Evolutionary conservation across 305 asterid genomes (phyloP).

Genomic region (Rubia peregrina): DNA sequence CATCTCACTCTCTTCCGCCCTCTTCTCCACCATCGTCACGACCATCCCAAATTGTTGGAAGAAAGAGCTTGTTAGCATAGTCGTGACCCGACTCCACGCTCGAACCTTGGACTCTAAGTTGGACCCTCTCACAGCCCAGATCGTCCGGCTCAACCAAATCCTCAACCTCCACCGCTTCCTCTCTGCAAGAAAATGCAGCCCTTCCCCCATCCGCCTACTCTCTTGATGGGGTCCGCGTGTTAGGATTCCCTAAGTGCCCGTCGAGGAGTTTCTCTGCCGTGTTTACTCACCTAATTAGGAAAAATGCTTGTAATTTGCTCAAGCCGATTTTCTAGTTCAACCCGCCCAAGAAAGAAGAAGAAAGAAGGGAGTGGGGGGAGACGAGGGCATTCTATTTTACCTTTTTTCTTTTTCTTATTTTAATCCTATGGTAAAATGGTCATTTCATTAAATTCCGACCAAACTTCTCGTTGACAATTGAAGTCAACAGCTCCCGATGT

Average conservation of each 20-base stretch:
- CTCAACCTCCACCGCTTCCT: constrained; percentile 50
- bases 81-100: constrained; percentile 74
- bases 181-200: constrained; percentile 45
- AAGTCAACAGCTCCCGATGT: no score
- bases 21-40: constrained; percentile 36
- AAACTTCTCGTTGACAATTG: no score
- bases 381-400: no score
- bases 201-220: constrained; percentile 68
- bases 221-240: constrained; percentile 60
- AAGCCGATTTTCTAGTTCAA: no score
- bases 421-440: no score
- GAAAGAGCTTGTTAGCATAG: constrained; percentile 64
- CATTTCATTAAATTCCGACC: no score
- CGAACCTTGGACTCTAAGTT: constrained; percentile 61
- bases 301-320: constrained; percentile 30
- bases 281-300: constrained; percentile 55
- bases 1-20: constrained; percentile 31
- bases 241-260: constrained; percentile 45
- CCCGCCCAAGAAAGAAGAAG: no score
- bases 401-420: no score
- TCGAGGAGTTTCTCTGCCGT: constrained; percentile 57
- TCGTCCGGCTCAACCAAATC: constrained; percentile 49
- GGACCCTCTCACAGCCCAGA: constrained; percentile 51
- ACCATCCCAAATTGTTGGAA: constrained; percentile 53
- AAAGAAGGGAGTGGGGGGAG: no score